Evolutionary conservation across 768 basidiomycete genomes (phyloP).

Genomic region (Agaricus bisporus): DNA sequence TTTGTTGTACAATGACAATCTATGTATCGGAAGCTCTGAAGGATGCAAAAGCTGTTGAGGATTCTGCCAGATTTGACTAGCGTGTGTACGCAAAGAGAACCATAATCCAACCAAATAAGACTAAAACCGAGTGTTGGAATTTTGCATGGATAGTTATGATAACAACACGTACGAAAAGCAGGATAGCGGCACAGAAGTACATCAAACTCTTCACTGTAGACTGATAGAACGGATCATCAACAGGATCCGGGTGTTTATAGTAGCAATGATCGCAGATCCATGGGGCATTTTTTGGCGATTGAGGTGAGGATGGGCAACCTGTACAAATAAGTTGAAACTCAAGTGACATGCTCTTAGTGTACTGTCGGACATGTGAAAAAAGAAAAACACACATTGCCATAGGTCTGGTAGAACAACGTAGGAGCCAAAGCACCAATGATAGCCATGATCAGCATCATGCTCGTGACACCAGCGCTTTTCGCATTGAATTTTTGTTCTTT

Average conservation of each 20-base stretch:
- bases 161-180: conserved; percentile 69
- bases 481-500: conserved; percentile 99
- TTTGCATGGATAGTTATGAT: neutral
- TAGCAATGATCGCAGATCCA: conserved; percentile 93
- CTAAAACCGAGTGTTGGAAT: conserved; percentile 31
- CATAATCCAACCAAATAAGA: conserved; percentile 96
- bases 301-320: conserved; percentile 58
- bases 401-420: conserved; percentile 96
- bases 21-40: conserved; percentile 50
- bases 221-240: conserved; percentile 93
- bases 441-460: conserved; percentile 99
- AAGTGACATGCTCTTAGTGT: conserved; percentile 13
- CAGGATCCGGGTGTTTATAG: conserved; percentile 92
- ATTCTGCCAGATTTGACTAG: conserved; percentile 98
- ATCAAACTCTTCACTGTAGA: conserved; percentile 91
- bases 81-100: conserved; percentile 98
- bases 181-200: conserved; percentile 90
- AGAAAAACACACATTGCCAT: conserved; percentile 75
- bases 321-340: conserved; percentile 87
- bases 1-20: conserved; percentile 64
- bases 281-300: conserved; percentile 33
- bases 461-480: conserved; percentile 97
- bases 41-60: conserved; percentile 77
- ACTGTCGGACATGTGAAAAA: neutral
- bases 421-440: conserved; percentile 95